Evolutionary conservation across 1,284 basidiomycete genomes (phyloP).

Genomic region (Neonothopanus nambi): DNA sequence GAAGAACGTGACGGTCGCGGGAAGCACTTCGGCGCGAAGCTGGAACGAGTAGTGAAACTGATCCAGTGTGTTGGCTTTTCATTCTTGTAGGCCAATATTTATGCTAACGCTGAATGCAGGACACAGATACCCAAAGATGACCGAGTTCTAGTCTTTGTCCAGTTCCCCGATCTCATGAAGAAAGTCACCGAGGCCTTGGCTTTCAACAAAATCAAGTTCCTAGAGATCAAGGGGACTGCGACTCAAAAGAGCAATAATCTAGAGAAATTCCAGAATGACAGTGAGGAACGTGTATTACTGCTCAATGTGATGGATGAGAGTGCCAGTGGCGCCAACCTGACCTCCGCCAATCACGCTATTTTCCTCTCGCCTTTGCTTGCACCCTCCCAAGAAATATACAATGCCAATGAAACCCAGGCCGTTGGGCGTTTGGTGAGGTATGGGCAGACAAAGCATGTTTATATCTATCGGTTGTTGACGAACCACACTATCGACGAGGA

Average conservation of each 20-base stretch:
- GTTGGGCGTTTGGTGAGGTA: slow-evolving; percentile 87
- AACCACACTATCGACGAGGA: slow-evolving; percentile 85
- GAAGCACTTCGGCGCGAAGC: slow-evolving; percentile 85
- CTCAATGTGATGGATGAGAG: slow-evolving; percentile 93
- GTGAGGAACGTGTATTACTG: slow-evolving; percentile 78
- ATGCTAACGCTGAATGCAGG: slow-evolving; percentile 37
- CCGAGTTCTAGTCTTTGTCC: slow-evolving; percentile 88
- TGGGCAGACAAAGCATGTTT: slow-evolving; percentile 80
- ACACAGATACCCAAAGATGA: slow-evolving; percentile 72
- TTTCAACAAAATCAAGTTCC: slow-evolving; percentile 71
- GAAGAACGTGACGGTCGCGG: slow-evolving; percentile 68
- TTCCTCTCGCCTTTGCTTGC: slow-evolving; percentile 91
- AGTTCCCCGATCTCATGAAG: slow-evolving; percentile 90
- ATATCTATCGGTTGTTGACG: slow-evolving; percentile 81
- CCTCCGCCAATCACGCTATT: slow-evolving; percentile 91
- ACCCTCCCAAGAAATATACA: slow-evolving; percentile 77
- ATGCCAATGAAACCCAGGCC: slow-evolving; percentile 87
- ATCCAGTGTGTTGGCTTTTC: slow-evolving; percentile 61
- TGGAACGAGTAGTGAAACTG: slow-evolving; percentile 81
- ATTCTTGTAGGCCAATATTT: background rate
- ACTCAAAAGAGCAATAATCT: slow-evolving; percentile 77
- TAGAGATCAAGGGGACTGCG: slow-evolving; percentile 83
- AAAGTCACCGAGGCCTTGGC: slow-evolving; percentile 85
- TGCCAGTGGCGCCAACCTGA: slow-evolving; percentile 91
- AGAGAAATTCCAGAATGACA: slow-evolving; percentile 80